Evolutionary conservation across 805 yeast genomes (phyloP).

Genomic region (Zygosaccharomyces rouxii): DNA sequence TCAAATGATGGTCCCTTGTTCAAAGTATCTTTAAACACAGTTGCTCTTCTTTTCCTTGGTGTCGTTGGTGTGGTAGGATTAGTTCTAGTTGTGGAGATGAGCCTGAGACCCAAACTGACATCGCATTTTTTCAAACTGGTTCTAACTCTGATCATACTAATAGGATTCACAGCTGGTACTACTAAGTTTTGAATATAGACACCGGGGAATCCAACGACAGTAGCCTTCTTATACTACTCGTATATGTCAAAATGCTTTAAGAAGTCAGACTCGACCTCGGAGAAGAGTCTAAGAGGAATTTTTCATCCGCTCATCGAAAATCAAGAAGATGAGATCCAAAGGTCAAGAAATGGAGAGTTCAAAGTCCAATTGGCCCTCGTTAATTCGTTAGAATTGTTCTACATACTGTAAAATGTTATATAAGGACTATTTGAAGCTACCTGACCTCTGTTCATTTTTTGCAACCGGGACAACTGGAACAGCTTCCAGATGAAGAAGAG

Average conservation of each 20-base stretch:
- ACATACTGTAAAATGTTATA: background rate
- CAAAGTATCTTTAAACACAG: constrained; percentile 63
- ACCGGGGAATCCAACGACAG: background rate
- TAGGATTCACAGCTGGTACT: background rate
- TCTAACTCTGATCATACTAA: constrained; percentile 1
- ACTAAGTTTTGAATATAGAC: background rate
- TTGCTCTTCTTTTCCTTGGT: constrained; percentile 44
- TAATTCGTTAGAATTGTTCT: background rate
- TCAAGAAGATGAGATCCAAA: too few relatives aligned
- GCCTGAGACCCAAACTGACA: constrained; percentile 8
- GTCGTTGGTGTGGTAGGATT: constrained; percentile 14
- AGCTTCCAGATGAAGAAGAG: constrained; percentile 12
- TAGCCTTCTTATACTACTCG: background rate
- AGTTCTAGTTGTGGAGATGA: constrained; percentile 17
- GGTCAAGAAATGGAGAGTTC: background rate
- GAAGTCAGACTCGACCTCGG: background rate
- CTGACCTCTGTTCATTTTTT: constrained; percentile 8
- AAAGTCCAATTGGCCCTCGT: background rate
- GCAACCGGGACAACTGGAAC: constrained; percentile 15
- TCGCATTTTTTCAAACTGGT: background rate
- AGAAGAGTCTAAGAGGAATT: background rate
- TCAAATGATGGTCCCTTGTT: constrained; percentile 90
- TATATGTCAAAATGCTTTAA: background rate
- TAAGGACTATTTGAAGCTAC: background rate
- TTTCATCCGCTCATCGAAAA: background rate